Conservation (phyloP, 306 rosid genomes). For the Oemleria cerasiformis region DNA sequence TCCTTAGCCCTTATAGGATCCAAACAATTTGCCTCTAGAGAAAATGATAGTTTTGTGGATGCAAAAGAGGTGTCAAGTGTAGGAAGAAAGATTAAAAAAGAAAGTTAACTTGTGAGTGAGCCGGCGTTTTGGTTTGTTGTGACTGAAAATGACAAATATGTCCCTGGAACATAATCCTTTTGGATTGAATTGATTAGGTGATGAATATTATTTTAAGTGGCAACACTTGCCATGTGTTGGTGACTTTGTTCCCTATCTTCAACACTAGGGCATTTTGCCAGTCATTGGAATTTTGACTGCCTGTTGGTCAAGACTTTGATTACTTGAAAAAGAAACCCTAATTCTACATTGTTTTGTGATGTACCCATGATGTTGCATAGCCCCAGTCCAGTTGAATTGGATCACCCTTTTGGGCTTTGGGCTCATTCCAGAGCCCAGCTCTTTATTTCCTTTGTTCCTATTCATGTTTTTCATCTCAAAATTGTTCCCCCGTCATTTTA, state of each 20-base stretch:
- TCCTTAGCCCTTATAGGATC: background rate
- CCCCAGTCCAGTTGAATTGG: background rate
- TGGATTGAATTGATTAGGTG: background rate
- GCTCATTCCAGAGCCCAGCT: background rate
- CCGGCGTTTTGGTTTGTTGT: background rate
- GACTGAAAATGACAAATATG: slow-evolving; percentile 6
- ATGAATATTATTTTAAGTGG: background rate
- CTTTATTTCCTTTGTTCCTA: too few relatives aligned
- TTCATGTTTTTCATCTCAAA: background rate
- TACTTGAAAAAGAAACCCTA: background rate
- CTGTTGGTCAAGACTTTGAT: background rate
- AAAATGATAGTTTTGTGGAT: background rate
- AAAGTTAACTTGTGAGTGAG: background rate
- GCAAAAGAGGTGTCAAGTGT: background rate
- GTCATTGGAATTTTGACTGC: background rate
- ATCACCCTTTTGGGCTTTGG: background rate
- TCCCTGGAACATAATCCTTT: background rate
- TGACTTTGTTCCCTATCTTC: slow-evolving; percentile 1
- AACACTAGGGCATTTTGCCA: background rate
- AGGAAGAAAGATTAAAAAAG: background rate
- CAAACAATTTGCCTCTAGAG: background rate
- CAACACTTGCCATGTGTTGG: background rate
- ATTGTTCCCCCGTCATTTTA: too few relatives aligned
- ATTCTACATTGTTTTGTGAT: background rate
- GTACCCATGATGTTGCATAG: background rate